Evolutionary conservation across 257 asterid species (phyloP).

Genomic region (Jaltomata sinuosa): DNA sequence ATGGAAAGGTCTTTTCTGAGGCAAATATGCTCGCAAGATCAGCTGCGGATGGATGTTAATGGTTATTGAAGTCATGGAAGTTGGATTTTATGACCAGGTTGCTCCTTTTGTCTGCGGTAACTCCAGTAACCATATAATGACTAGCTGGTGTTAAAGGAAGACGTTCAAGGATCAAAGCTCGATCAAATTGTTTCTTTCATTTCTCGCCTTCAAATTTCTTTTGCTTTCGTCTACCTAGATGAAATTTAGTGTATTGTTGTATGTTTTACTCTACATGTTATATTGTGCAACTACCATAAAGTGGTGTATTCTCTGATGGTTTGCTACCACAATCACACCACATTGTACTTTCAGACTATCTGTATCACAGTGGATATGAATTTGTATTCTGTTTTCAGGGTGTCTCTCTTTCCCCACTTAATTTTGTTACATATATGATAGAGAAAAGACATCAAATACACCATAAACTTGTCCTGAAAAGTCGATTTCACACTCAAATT

Average conservation of each 20-base stretch:
- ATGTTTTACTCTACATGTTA: not conserved
- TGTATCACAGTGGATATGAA: not conserved
- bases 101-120: not conserved
- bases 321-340: not conserved
- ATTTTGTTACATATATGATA: not conserved
- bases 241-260: not conserved
- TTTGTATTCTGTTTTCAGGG: not conserved
- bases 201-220: not conserved
- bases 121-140: not conserved
- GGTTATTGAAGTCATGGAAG: not conserved
- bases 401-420: not conserved
- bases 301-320: not conserved
- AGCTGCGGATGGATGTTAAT: not conserved
- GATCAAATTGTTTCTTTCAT: not conserved
- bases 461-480: no score
- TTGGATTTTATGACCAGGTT: slow-evolving; percentile 1
- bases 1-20: slow-evolving; percentile 1
- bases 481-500: no score
- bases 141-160: not conserved
- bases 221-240: not conserved
- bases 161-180: not conserved
- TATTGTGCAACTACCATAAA: not conserved
- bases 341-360: not conserved
- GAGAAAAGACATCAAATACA: no score
- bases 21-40: not conserved